Percentiles rank a stretch among this genome's conserved stretches.
Conservation (phyloP, 768 basidiomycete species). For the Agaricus blazei region DNA sequence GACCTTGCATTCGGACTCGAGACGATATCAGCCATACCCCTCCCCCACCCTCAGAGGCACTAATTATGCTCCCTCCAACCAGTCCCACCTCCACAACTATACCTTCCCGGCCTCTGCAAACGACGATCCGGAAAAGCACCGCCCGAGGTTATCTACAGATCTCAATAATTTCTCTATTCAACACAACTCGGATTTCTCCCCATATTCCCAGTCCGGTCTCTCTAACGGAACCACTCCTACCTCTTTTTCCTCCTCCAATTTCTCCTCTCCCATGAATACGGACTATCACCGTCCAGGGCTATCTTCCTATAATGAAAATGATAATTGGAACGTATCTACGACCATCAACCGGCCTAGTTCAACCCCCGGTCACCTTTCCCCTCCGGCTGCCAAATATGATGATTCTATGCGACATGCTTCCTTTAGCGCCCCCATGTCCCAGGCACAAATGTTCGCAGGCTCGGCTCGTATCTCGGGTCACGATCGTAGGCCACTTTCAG, state of each 20-base stretch:
- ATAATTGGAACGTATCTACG: conserved; percentile 51
- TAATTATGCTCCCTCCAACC: conserved; percentile 26
- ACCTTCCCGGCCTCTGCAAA: conserved; percentile 49
- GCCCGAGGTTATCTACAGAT: conserved; percentile 41
- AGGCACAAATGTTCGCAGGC: conserved; percentile 59
- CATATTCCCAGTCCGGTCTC: conserved; percentile 44
- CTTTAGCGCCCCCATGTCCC: conserved; percentile 53
- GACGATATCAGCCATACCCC: conserved; percentile 56
- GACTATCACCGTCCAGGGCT: conserved; percentile 39
- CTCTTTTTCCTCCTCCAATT: conserved; percentile 44
- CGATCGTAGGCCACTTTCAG: conserved; percentile 51
- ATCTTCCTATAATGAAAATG: conserved; percentile 43
- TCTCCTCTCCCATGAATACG: conserved; percentile 41
- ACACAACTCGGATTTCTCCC: conserved; percentile 36
- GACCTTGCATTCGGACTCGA: conserved; percentile 48
- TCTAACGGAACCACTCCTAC: conserved; percentile 49
- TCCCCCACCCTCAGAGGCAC: conserved; percentile 40
- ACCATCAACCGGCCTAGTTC: conserved; percentile 66
- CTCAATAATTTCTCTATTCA: conserved; percentile 34
- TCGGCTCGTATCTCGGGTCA: conserved; percentile 69
- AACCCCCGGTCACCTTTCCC: conserved; percentile 54
- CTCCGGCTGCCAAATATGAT: conserved; percentile 61
- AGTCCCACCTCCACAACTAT: conserved; percentile 42
- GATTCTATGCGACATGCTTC: conserved; percentile 66
- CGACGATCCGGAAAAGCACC: conserved; percentile 32